Conservation (phyloP, 257 asterid species). For the Fraxinus quadrangulata region DNA sequence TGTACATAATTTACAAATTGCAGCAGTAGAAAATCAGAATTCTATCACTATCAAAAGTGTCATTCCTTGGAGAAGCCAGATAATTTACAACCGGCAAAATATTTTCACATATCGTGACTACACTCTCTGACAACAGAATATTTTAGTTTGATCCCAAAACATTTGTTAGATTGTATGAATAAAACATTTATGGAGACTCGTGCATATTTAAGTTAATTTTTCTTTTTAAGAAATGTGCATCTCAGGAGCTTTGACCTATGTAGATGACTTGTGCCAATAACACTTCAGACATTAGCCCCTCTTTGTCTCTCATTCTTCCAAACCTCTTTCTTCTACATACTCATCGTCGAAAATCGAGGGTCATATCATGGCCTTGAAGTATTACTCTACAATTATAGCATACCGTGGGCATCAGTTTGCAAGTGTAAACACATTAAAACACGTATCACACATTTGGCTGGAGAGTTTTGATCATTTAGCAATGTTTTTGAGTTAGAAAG, state of each 20-base stretch:
- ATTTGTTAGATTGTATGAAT: neutral
- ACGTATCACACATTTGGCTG: neutral
- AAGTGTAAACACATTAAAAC: neutral
- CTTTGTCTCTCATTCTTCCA: no score
- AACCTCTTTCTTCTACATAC: no score
- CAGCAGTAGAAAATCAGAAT: no score
- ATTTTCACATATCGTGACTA: neutral
- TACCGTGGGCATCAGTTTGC: neutral
- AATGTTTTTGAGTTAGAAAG: neutral
- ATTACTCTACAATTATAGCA: neutral
- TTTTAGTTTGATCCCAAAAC: neutral
- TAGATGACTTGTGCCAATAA: neutral
- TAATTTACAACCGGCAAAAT: neutral
- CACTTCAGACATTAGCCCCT: neutral
- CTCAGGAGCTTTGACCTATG: neutral
- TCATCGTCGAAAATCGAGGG: no score
- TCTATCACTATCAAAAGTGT: no score
- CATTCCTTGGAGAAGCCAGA: no score
- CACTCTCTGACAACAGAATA: no score
- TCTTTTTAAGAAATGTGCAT: no score
- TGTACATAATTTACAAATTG: no score
- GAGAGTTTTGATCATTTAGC: neutral
- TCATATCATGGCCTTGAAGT: neutral
- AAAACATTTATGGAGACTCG: neutral
- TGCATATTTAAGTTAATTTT: neutral